Percentiles rank a stretch among this genome's conserved stretches.
phyloP scores from a whole-genome alignment of 805 yeast species.

The Wickerhamomyces chaumierensis region DNA sequence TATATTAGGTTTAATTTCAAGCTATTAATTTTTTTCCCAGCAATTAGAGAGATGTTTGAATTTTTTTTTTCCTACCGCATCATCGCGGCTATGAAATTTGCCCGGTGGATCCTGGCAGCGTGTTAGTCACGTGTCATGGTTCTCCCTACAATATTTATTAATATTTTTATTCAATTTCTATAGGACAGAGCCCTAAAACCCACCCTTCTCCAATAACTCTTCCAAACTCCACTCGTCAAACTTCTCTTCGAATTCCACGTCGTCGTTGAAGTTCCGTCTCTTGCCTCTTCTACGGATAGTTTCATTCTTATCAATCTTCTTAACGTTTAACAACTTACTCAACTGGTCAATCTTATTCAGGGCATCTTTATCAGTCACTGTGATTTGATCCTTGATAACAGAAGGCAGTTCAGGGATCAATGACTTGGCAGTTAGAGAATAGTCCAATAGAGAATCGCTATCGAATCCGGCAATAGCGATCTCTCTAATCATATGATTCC shows the following conservation, averaged over 20 bases:
- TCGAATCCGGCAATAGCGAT: slow-evolving; percentile 7
- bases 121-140: slow-evolving; percentile 29
- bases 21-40: too few species aligned
- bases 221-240: slow-evolving; percentile 8
- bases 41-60: too few species aligned
- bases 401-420: slow-evolving; percentile 20
- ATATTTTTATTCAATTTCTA: too few species aligned
- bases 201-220: slow-evolving; percentile 3
- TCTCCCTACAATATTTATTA: too few species aligned
- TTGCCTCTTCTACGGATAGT: slow-evolving; percentile 7
- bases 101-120: slow-evolving; percentile 33
- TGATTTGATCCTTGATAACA: slow-evolving; percentile 9
- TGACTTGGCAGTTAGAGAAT: slow-evolving; percentile 5
- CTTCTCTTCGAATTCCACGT: slow-evolving; percentile 5
- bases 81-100: too few species aligned
- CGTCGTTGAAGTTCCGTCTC: slow-evolving; percentile 1
- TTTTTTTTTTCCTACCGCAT: slow-evolving; percentile 18
- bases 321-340: slow-evolving; percentile 10
- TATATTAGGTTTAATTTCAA: too few species aligned
- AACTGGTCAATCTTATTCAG: slow-evolving; percentile 8
- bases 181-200: too few species aligned
- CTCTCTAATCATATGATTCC: slow-evolving; percentile 8
- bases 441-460: slow-evolving; percentile 4
- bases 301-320: slow-evolving; percentile 10
- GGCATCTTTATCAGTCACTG: slow-evolving; percentile 10